Evolutionary conservation across 495 filamentous ascomycete genomes (phyloP).

Genomic region (Aspergillus avenaceus): DNA sequence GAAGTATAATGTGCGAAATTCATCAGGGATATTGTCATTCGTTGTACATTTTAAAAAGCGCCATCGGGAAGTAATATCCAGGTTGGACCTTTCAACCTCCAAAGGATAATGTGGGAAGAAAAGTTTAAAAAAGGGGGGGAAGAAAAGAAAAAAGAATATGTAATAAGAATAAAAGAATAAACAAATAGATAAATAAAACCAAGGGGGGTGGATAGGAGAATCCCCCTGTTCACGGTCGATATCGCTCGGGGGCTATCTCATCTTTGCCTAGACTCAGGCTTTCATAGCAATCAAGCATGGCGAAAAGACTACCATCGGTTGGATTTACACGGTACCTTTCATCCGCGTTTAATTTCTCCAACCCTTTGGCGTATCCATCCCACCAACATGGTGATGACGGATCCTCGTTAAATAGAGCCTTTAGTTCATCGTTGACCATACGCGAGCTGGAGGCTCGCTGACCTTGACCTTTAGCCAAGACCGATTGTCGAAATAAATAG

Average conservation of each 20-base stretch:
- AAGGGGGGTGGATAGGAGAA: too few relatives aligned
- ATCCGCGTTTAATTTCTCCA: slow-evolving; percentile 36
- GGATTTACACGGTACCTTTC: slow-evolving; percentile 31
- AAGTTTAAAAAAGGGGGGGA: too few relatives aligned
- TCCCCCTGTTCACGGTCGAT: background rate
- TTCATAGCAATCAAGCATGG: slow-evolving; percentile 44
- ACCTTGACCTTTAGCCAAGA: slow-evolving; percentile 30
- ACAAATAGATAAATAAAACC: too few relatives aligned
- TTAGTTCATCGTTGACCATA: slow-evolving; percentile 30
- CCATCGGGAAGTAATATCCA: too few relatives aligned
- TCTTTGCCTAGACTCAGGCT: slow-evolving; percentile 40
- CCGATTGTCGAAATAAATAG: slow-evolving; percentile 38
- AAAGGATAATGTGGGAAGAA: too few relatives aligned
- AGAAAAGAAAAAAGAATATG: background rate
- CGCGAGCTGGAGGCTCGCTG: slow-evolving; percentile 21
- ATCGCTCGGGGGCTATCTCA: slow-evolving; percentile 23
- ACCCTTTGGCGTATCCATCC: slow-evolving; percentile 33
- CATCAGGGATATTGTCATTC: too few relatives aligned
- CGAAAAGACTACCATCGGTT: slow-evolving; percentile 22
- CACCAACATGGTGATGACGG: slow-evolving; percentile 15
- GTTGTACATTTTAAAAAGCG: too few relatives aligned
- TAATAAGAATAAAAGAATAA: too few relatives aligned
- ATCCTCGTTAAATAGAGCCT: slow-evolving; percentile 36
- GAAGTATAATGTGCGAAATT: too few relatives aligned
- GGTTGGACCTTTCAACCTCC: too few relatives aligned